Conservation (phyloP, 768 basidiomycete genomes). For the Coprinopsis cinerea region DNA sequence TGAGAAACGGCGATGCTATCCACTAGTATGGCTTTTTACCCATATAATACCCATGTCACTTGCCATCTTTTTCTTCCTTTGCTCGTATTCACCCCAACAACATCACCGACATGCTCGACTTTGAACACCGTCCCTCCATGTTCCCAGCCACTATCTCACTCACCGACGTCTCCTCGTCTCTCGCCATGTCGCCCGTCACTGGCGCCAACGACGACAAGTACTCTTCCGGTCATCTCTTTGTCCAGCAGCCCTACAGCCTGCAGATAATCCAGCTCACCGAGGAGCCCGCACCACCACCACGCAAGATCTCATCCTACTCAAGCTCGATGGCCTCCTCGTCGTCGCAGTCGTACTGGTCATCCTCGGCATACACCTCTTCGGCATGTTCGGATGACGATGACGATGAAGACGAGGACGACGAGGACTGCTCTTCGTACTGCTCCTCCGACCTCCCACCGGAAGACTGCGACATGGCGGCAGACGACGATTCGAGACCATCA, state of each 20-base stretch:
- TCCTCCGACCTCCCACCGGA: slow-evolving; percentile 52
- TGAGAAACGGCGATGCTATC: too few relatives aligned
- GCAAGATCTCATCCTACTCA: slow-evolving; percentile 32
- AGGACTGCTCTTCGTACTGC: slow-evolving; percentile 61
- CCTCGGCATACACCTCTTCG: slow-evolving; percentile 30
- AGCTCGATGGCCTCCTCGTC: slow-evolving; percentile 18
- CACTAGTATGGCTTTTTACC: too few relatives aligned
- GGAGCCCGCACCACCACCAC: slow-evolving; percentile 52
- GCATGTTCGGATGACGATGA: slow-evolving; percentile 26
- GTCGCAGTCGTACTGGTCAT: too few relatives aligned
- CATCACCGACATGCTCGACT: not conserved
- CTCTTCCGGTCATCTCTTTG: slow-evolving; percentile 36
- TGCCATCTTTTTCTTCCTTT: not conserved
- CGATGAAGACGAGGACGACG: slow-evolving; percentile 39
- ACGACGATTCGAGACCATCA: slow-evolving; percentile 1
- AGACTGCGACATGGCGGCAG: slow-evolving; percentile 22
- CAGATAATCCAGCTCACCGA: slow-evolving; percentile 76
- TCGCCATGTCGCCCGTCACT: slow-evolving; percentile 13
- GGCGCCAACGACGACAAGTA: slow-evolving; percentile 25
- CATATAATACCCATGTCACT: not conserved
- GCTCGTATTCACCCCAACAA: not conserved
- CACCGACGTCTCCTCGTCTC: slow-evolving; percentile 16
- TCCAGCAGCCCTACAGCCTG: slow-evolving; percentile 43
- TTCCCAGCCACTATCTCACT: slow-evolving; percentile 18
- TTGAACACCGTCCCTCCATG: slow-evolving; percentile 12